Percentiles rank a stretch among this genome's conserved stretches.
These are phyloP conservation scores for Ceraceosorus bombacis DNA, from an alignment of 1,284 basidiomycete genomes.

Conservation along the genomic window DNA sequence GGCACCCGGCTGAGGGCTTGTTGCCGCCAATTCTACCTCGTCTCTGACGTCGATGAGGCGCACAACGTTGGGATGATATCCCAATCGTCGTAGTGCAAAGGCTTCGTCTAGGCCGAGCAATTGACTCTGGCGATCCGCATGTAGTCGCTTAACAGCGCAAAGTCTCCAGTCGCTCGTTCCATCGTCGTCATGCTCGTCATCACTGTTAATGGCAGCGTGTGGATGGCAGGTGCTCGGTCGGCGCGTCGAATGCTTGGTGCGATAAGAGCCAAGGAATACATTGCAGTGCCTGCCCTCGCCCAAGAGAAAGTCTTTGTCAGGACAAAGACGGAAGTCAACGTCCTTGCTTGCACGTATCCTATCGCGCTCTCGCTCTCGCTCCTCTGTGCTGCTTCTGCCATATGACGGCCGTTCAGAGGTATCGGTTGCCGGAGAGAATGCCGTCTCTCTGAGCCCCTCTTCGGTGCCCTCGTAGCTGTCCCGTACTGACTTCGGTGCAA, in stretches of 20 bases:
- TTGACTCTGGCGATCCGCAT: constrained; percentile 42
- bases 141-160: constrained; percentile 45
- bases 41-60: constrained; percentile 39
- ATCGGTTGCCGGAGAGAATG: background rate
- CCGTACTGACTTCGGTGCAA: background rate
- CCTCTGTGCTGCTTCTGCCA: constrained; percentile 34
- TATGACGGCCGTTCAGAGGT: constrained; percentile 30
- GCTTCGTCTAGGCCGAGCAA: constrained; percentile 44
- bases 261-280: constrained; percentile 40
- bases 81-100: constrained; percentile 41
- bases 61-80: constrained; percentile 40
- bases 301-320: constrained; percentile 31
- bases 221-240: background rate
- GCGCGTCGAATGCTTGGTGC: background rate
- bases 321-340: constrained; percentile 37
- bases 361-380: constrained; percentile 30
- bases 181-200: background rate
- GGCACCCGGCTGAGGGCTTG: background rate
- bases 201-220: background rate
- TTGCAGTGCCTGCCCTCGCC: constrained; percentile 43
- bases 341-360: constrained; percentile 33
- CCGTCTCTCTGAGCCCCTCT: background rate
- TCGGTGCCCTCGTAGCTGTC: background rate
- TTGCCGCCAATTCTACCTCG: constrained; percentile 21
- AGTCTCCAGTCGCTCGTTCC: constrained; percentile 24